Conservation (phyloP, 306 rosid genomes). For the Vigna nakashimae region DNA sequence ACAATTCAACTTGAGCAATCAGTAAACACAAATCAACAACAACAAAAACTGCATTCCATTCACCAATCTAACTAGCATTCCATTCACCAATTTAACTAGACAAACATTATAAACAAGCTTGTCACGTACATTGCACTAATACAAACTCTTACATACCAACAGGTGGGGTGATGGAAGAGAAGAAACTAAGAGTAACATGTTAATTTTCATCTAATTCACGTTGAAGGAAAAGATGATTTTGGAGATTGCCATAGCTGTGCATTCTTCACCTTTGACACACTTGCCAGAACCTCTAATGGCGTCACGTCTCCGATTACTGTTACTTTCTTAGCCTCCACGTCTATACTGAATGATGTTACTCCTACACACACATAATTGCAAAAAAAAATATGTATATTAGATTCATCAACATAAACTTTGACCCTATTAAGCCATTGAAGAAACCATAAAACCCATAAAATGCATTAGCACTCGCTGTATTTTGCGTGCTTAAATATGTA, state of each 20-base stretch:
- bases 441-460: too few species aligned
- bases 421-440: too few species aligned
- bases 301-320: conserved; percentile 68
- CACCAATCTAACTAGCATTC: too few species aligned
- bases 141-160: too few species aligned
- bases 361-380: conserved; percentile 48
- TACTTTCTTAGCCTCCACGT: conserved; percentile 70
- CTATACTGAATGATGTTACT: conserved; percentile 76
- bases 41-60: neutral
- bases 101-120: too few species aligned
- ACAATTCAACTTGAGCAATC: conserved; percentile 19
- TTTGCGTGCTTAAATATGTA: too few species aligned
- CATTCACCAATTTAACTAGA: too few species aligned
- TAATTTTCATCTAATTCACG: too few species aligned
- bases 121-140: too few species aligned
- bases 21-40: conserved; percentile 25
- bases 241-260: conserved; percentile 78
- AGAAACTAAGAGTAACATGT: too few species aligned
- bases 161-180: too few species aligned
- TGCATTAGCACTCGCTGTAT: neutral
- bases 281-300: conserved; percentile 65
- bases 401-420: too few species aligned
- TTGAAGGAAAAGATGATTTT: conserved; percentile 23
- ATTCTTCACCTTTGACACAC: conserved; percentile 76
- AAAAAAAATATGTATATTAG: neutral